These are phyloP conservation scores for Colletotrichum tanaceti DNA, from an alignment of 2,329 filamentous ascomycete species.

Conservation along the genomic window DNA sequence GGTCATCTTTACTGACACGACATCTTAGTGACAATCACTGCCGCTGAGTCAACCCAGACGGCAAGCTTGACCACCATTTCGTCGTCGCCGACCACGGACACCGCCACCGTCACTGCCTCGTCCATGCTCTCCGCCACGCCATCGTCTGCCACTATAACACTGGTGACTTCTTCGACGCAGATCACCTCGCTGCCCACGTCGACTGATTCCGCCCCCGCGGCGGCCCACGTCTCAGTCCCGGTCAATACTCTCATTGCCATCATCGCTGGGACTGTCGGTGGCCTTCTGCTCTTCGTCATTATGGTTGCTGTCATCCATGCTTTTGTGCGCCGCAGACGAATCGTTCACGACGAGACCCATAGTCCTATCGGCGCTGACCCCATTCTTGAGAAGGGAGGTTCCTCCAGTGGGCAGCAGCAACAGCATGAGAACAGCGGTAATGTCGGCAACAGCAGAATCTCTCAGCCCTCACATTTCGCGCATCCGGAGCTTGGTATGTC, in stretches of 20 bases:
- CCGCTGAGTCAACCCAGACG: not conserved
- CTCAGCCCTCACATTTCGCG: not conserved
- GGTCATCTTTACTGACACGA: not conserved
- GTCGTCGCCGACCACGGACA: not conserved
- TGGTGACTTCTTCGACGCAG: not conserved
- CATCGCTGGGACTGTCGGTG: not conserved
- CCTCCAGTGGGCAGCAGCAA: not conserved
- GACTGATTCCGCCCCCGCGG: not conserved
- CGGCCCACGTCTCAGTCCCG: not conserved
- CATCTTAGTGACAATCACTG: not conserved
- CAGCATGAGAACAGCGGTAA: not conserved
- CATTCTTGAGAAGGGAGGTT: not conserved
- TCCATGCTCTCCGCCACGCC: not conserved
- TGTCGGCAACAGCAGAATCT: not conserved
- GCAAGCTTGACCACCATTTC: not conserved
- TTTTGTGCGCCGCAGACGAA: constrained; percentile 9
- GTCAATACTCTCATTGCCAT: constrained; percentile 7
- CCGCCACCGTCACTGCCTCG: not conserved
- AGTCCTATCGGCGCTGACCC: not conserved
- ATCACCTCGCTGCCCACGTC: not conserved
- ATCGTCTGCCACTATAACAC: not conserved
- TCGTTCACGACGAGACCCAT: not conserved
- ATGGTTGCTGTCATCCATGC: constrained; percentile 1
- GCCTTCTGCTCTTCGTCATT: not conserved
- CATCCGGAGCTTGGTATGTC: not conserved